phyloP scores from a whole-genome alignment of 2,329 filamentous ascomycete genomes.

The Waltergamsia citrina region DNA sequence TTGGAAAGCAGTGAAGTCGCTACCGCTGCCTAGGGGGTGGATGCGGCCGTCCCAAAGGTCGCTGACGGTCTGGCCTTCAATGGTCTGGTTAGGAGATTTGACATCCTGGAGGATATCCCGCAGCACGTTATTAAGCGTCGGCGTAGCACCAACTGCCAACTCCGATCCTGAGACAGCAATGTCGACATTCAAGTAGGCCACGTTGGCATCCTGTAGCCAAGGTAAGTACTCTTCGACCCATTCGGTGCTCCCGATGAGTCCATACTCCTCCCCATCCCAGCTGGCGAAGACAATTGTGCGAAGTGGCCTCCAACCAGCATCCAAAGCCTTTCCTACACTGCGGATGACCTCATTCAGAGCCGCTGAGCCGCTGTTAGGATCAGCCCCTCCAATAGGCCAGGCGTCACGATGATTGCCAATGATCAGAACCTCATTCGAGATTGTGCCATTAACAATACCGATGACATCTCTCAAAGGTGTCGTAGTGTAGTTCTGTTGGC shows the following conservation, averaged over 20 bases:
- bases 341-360: conserved; percentile 71
- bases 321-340: conserved; percentile 61
- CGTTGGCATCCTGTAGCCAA: conserved; percentile 63
- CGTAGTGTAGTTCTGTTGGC: conserved; percentile 72
- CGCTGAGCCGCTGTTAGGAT: conserved; percentile 76
- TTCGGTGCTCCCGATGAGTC: conserved; percentile 76
- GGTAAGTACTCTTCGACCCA: conserved; percentile 88
- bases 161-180: conserved; percentile 56
- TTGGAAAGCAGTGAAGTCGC: conserved; percentile 68
- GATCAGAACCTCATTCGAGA: conserved; percentile 77
- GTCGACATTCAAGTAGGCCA: conserved; percentile 84
- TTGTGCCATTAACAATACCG: conserved; percentile 80
- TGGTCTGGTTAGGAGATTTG: conserved; percentile 67
- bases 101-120: conserved; percentile 56
- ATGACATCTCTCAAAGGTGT: conserved; percentile 88
- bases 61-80: conserved; percentile 58
- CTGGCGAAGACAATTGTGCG: conserved; percentile 86
- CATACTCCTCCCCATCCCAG: conserved; percentile 81
- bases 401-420: conserved; percentile 90
- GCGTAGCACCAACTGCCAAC: conserved; percentile 61
- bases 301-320: conserved; percentile 50
- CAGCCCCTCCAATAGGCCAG: conserved; percentile 80
- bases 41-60: conserved; percentile 59
- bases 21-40: conserved; percentile 60
- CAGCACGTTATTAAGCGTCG: conserved; percentile 65